Conservation (phyloP, 177 flowering plant genomes). For the Tripterygium wilfordii region DNA sequence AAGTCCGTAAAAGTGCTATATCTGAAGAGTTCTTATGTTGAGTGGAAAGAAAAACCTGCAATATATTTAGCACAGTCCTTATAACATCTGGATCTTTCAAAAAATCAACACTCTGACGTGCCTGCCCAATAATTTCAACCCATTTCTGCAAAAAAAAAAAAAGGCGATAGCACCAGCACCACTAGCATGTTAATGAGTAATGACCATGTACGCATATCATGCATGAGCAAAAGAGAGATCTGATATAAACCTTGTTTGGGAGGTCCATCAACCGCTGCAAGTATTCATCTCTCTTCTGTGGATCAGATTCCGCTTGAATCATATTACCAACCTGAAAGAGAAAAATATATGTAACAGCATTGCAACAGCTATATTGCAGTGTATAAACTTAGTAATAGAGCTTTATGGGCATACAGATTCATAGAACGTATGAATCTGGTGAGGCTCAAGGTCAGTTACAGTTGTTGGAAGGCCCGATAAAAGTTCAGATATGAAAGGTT, state of each 20-base stretch:
- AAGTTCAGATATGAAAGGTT: conserved; percentile 97
- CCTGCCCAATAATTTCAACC: conserved; percentile 95
- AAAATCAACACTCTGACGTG: conserved; percentile 82
- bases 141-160: conserved; percentile 66
- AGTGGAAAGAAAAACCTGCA: conserved; percentile 58
- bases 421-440: conserved; percentile 95
- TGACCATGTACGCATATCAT: no score
- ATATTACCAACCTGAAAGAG: conserved; percentile 81
- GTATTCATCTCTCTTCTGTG: conserved; percentile 89
- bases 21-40: no score
- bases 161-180: not conserved
- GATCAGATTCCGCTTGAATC: conserved; percentile 98
- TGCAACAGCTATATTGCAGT: no score
- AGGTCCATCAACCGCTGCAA: conserved; percentile 89
- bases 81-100: conserved; percentile 90
- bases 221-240: not conserved
- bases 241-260: conserved; percentile 76
- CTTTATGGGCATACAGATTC: conserved; percentile 70
- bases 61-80: conserved; percentile 81
- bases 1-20: no score
- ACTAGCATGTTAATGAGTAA: no score
- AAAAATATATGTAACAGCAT: not conserved
- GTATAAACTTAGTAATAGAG: not conserved
- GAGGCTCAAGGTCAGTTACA: conserved; percentile 92
- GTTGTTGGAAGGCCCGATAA: conserved; percentile 77